Conservation (phyloP, 805 yeast genomes). For the Kuraishia piskuri region DNA sequence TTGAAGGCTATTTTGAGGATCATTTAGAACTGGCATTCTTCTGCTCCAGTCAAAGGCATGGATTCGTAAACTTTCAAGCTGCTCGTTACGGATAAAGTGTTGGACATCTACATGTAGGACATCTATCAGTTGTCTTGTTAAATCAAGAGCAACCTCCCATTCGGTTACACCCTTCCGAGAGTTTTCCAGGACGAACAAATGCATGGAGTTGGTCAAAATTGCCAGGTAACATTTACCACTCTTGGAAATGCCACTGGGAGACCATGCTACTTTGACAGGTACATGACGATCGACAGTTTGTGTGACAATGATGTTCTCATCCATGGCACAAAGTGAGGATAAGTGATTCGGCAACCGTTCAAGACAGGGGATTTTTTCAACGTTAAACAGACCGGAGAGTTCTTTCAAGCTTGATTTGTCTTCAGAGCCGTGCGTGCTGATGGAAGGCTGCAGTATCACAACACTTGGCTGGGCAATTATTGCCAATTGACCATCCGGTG, state of each 20-base stretch:
- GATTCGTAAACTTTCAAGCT: constrained; percentile 12
- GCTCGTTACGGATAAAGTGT: constrained; percentile 7
- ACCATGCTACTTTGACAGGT: constrained; percentile 9
- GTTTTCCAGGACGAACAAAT: constrained; percentile 10
- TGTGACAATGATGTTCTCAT: not conserved
- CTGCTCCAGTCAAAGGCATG: constrained; percentile 15
- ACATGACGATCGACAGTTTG: not conserved
- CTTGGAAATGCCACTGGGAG: constrained; percentile 12
- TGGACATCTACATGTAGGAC: constrained; percentile 6
- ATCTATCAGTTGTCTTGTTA: constrained; percentile 8
- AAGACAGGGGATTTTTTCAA: not conserved
- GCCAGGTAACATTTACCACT: constrained; percentile 9
- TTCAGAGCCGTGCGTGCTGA: not conserved
- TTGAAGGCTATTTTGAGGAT: not conserved
- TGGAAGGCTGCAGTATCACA: not conserved
- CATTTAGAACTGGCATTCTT: not conserved
- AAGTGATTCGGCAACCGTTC: not conserved
- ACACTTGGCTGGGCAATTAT: not conserved
- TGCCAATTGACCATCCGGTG: constrained; percentile 1
- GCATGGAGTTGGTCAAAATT: constrained; percentile 12
- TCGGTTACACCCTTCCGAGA: constrained; percentile 4
- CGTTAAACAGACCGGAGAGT: not conserved
- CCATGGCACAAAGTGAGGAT: not conserved
- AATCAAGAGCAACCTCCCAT: constrained; percentile 11
- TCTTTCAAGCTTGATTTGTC: not conserved